phyloP scores from a whole-genome alignment of 345 rosid species.

The Psidium guajava region DNA sequence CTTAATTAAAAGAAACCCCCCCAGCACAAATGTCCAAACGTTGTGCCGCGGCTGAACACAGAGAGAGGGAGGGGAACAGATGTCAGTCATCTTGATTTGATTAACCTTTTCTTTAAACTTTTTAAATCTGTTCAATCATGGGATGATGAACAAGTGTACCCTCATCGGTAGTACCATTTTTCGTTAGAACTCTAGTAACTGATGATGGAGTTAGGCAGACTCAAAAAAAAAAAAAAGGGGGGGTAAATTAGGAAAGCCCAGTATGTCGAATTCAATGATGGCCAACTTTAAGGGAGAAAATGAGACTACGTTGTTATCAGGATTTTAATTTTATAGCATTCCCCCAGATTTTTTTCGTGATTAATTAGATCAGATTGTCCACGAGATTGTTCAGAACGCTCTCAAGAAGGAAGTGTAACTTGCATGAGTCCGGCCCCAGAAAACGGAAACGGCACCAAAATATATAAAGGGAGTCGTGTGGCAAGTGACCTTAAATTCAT shows the following conservation, averaged over 20 bases:
- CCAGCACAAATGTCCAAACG: neutral
- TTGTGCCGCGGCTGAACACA: neutral
- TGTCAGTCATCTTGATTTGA: neutral
- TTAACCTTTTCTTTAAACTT: neutral
- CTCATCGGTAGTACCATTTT: neutral
- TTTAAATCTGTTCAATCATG: neutral
- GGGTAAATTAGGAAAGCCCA: too few relatives aligned
- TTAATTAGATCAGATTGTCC: neutral
- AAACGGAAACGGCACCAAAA: neutral
- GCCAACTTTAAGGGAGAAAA: neutral
- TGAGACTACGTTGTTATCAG: neutral
- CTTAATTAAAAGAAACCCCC: neutral
- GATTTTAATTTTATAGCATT: neutral
- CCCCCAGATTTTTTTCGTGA: neutral
- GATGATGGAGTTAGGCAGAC: neutral
- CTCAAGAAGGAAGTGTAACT: neutral
- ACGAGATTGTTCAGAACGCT: neutral
- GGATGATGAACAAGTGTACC: neutral
- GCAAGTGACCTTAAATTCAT: too few relatives aligned
- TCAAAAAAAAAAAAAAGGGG: neutral
- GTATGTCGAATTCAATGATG: neutral
- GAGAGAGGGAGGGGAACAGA: neutral
- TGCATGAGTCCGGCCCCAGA: neutral
- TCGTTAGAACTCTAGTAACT: neutral
- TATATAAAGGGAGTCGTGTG: neutral